Evolutionary conservation across 352 stramenopile species (phyloP).

Genomic region (Globisporangium cylindrosporum): DNA sequence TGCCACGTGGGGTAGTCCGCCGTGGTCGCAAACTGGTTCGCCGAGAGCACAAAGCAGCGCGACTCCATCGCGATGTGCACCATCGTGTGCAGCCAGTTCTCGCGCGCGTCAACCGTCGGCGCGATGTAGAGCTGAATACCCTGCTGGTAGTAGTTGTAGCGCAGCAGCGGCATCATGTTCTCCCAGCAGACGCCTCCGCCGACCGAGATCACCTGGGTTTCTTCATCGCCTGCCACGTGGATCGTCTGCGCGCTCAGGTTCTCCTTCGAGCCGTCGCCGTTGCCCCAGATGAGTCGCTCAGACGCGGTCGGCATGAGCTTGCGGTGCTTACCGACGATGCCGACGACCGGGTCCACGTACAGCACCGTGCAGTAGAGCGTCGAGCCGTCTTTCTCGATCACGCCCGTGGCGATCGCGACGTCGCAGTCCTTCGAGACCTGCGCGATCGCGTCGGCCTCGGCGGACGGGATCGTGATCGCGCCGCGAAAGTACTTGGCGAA

Average conservation of each 20-base stretch:
- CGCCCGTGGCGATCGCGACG: constrained; percentile 17
- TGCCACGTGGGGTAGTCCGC: constrained; percentile 24
- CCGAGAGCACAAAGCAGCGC: constrained; percentile 29
- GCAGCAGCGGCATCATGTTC: constrained; percentile 31
- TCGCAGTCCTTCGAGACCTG: constrained; percentile 11
- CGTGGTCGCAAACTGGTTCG: constrained; percentile 27
- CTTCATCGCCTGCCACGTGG: background rate
- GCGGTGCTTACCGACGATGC: constrained; percentile 25
- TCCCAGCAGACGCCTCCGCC: constrained; percentile 26
- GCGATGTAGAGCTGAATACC: constrained; percentile 25
- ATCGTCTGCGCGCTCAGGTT: constrained; percentile 23
- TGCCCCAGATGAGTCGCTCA: constrained; percentile 26
- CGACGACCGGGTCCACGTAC: constrained; percentile 22
- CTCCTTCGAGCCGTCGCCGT: constrained; percentile 21
- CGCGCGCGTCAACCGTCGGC: constrained; percentile 24
- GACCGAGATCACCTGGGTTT: constrained; percentile 7
- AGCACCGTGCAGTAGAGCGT: constrained; percentile 26
- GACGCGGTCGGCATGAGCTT: constrained; percentile 29
- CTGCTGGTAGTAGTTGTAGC: constrained; percentile 27
- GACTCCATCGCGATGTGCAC: constrained; percentile 28
- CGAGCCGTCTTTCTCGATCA: constrained; percentile 23
- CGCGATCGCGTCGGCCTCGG: constrained; percentile 21
- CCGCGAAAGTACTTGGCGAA: constrained; percentile 22
- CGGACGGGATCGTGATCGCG: constrained; percentile 22
- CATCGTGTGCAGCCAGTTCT: constrained; percentile 26